phyloP scores from a whole-genome alignment of 1,284 basidiomycete genomes.

The Gymnopus androsaceus region DNA sequence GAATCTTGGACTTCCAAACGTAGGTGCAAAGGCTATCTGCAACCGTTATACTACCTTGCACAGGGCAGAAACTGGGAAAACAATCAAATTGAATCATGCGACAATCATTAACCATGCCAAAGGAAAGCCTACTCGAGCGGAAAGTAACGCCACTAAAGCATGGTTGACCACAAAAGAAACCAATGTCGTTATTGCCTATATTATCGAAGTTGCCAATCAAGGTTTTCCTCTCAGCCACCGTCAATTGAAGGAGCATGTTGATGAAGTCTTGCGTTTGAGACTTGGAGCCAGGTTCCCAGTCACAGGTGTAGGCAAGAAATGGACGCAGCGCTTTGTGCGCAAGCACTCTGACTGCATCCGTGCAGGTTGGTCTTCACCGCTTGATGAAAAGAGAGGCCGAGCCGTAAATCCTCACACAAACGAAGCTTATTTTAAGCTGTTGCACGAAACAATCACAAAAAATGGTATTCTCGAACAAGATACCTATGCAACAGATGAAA shows the following conservation, averaged over 20 bases:
- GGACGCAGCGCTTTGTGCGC: slow-evolving; percentile 36
- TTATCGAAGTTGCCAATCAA: slow-evolving; percentile 25
- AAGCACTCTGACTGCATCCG: slow-evolving; percentile 32
- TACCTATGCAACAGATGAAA: slow-evolving; percentile 13
- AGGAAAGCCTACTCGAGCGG: no score
- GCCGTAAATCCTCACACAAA: slow-evolving; percentile 39
- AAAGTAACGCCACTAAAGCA: no score
- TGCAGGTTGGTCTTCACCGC: slow-evolving; percentile 27
- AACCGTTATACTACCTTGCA: no score
- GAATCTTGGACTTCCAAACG: no score
- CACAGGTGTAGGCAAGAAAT: slow-evolving; percentile 37
- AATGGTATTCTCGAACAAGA: background rate
- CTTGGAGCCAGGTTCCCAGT: slow-evolving; percentile 32
- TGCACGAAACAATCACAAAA: background rate
- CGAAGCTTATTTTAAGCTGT: slow-evolving; percentile 28
- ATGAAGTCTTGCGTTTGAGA: slow-evolving; percentile 29
- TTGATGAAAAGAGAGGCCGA: slow-evolving; percentile 33
- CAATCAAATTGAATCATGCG: no score
- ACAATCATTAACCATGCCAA: no score
- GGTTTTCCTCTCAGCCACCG: slow-evolving; percentile 35
- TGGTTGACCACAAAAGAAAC: slow-evolving; percentile 30
- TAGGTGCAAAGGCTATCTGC: no score
- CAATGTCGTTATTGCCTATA: slow-evolving; percentile 28
- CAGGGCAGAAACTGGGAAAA: no score
- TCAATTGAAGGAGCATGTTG: slow-evolving; percentile 33